Percentiles rank a stretch among this genome's conserved stretches.
phyloP scores from a whole-genome alignment of 306 rosid genomes.

The Corylus avellana region DNA sequence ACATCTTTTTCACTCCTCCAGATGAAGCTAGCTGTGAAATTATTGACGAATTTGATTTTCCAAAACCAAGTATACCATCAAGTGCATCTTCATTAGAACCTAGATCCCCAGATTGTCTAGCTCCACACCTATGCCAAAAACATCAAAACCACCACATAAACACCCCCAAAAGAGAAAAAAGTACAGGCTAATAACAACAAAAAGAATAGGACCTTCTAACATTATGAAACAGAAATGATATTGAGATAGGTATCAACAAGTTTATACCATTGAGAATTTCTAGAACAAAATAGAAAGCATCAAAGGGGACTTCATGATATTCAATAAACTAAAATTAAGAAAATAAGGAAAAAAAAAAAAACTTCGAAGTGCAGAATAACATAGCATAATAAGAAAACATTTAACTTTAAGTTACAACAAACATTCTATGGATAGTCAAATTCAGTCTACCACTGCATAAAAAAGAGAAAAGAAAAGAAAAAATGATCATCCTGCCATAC shows the following conservation, averaged over 20 bases:
- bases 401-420: background rate
- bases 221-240: background rate
- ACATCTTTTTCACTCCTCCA: conserved; percentile 90
- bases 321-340: background rate
- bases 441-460: background rate
- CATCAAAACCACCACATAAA: conserved; percentile 19
- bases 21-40: conserved; percentile 94
- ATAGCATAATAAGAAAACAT: background rate
- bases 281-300: conserved; percentile 1
- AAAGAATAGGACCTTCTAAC: background rate
- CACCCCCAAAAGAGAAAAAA: conserved; percentile 12
- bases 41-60: conserved; percentile 87
- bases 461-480: background rate
- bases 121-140: conserved; percentile 79
- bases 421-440: background rate
- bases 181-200: background rate
- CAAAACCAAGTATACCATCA: conserved; percentile 99
- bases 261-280: background rate
- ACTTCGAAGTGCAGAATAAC: background rate
- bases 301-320: background rate
- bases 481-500: background rate
- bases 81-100: conserved; percentile 82
- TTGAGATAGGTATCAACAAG: background rate
- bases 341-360: background rate
- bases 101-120: conserved; percentile 85